Evolutionary conservation across 1,139 yeast species (phyloP).

Genomic region (Scheffersomyces segobiensis): DNA sequence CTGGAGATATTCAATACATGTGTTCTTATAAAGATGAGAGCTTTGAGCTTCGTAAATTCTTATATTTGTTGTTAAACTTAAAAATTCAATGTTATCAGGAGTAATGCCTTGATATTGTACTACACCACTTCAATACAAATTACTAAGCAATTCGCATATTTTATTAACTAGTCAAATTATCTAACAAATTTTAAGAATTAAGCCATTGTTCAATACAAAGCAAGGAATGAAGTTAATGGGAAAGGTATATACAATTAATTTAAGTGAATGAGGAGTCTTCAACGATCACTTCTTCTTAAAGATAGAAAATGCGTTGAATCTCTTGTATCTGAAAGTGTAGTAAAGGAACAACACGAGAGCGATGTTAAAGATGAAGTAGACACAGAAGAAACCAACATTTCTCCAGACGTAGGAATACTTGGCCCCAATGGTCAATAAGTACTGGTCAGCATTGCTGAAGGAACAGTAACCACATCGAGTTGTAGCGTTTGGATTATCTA

Average conservation of each 20-base stretch:
- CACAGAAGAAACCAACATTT: slow-evolving; percentile 62
- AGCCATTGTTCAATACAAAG: neutral
- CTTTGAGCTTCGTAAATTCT: too few species aligned
- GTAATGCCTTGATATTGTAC: too few species aligned
- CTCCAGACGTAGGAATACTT: slow-evolving; percentile 58
- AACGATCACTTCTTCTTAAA: neutral
- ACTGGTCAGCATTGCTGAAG: slow-evolving; percentile 54
- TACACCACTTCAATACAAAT: neutral
- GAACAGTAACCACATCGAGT: slow-evolving; percentile 60
- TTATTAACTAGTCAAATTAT: neutral
- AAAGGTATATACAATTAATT: neutral
- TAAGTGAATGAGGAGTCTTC: neutral
- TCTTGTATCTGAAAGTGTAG: slow-evolving; percentile 18
- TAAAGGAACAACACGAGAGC: slow-evolving; percentile 21
- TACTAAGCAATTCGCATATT: too few species aligned
- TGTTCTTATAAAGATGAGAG: neutral
- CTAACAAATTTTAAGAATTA: neutral
- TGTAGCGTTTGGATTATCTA: slow-evolving; percentile 54
- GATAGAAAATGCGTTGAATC: neutral
- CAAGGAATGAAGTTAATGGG: neutral
- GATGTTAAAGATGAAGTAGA: slow-evolving; percentile 55
- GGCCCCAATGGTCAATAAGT: slow-evolving; percentile 44
- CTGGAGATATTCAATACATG: neutral
- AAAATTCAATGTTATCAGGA: too few species aligned
- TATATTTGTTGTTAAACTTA: too few species aligned